Percentiles rank a stretch among this genome's conserved stretches.
These are phyloP conservation scores for Afroboletus lepidellus DNA, from an alignment of 1,284 basidiomycete genomes.

Conservation along the genomic window DNA sequence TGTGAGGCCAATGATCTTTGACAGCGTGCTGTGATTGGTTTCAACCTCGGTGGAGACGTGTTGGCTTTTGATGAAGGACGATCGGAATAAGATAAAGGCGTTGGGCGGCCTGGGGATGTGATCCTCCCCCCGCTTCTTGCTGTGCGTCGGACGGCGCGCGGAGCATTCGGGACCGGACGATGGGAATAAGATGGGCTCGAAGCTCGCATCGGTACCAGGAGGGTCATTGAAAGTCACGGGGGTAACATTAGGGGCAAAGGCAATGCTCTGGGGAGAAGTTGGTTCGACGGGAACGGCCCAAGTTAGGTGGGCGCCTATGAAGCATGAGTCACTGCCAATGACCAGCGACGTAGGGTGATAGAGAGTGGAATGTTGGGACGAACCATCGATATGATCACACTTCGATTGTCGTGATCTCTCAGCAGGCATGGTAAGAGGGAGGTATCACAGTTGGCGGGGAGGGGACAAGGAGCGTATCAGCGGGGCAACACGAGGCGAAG, in stretches of 20 bases:
- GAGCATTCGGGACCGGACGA: slow-evolving; percentile 40
- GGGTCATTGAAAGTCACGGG: slow-evolving; percentile 59
- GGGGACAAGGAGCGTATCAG: slow-evolving; percentile 22
- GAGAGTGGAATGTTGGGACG: slow-evolving; percentile 19
- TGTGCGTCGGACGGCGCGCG: slow-evolving; percentile 43
- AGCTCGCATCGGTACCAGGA: slow-evolving; percentile 29
- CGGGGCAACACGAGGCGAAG: slow-evolving; percentile 29
- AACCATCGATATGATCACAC: slow-evolving; percentile 45
- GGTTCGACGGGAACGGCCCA: slow-evolving; percentile 53
- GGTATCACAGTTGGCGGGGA: slow-evolving; percentile 26
- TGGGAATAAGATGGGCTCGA: slow-evolving; percentile 44
- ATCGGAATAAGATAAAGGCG: slow-evolving; percentile 88
- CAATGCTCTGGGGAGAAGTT: slow-evolving; percentile 42
- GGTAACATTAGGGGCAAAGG: slow-evolving; percentile 59
- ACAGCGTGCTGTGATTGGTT: slow-evolving; percentile 76
- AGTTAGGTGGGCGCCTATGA: slow-evolving; percentile 47
- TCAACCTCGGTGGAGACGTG: slow-evolving; percentile 76
- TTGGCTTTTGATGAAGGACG: slow-evolving; percentile 72
- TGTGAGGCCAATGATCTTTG: slow-evolving; percentile 69
- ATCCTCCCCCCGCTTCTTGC: slow-evolving; percentile 66
- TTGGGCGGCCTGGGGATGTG: slow-evolving; percentile 86
- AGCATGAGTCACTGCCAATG: slow-evolving; percentile 19
- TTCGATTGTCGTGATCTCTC: slow-evolving; percentile 49
- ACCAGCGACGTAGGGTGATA: background rate
- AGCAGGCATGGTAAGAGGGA: slow-evolving; percentile 47